A percentile compares a stretch with the other conserved stretches of the same genome.
phyloP scores from a whole-genome alignment of 768 basidiomycete species.

The Boletus vermiculosoides region DNA sequence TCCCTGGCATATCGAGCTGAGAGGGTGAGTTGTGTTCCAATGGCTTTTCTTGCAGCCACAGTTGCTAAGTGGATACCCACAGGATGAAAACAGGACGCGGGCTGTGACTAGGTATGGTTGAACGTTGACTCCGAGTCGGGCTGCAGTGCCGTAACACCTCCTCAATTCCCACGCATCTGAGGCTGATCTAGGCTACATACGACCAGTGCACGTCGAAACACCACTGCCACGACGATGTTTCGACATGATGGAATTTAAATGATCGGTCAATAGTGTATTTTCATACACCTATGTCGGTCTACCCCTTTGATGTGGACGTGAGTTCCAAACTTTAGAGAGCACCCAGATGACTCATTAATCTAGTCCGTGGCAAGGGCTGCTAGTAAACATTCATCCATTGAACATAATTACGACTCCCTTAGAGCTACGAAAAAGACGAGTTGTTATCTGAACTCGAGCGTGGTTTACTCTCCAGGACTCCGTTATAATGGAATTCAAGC shows the following conservation, averaged over 20 bases:
- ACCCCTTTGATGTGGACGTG: neutral
- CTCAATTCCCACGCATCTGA: neutral
- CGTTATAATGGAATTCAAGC: no score
- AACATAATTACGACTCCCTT: neutral
- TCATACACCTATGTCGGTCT: neutral
- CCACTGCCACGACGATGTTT: neutral
- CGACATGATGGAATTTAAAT: neutral
- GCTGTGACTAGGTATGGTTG: neutral
- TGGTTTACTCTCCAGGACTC: neutral
- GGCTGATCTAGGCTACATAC: neutral
- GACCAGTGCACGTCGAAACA: neutral
- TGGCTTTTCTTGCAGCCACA: neutral
- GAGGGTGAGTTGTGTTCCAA: neutral
- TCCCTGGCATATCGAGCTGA: neutral
- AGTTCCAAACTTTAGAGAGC: neutral
- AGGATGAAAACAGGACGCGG: neutral
- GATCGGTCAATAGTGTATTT: neutral
- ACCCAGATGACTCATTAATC: neutral
- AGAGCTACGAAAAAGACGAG: neutral
- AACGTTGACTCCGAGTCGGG: no score
- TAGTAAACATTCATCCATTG: neutral
- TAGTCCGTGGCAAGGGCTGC: neutral
- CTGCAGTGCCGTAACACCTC: neutral
- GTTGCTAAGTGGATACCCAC: neutral
- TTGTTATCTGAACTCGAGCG: neutral